Evolutionary conservation across 2,329 filamentous ascomycete species (phyloP), one percentile per base, ranked within the genome.

Genomic region (Dactylellina leptospora): DNA sequence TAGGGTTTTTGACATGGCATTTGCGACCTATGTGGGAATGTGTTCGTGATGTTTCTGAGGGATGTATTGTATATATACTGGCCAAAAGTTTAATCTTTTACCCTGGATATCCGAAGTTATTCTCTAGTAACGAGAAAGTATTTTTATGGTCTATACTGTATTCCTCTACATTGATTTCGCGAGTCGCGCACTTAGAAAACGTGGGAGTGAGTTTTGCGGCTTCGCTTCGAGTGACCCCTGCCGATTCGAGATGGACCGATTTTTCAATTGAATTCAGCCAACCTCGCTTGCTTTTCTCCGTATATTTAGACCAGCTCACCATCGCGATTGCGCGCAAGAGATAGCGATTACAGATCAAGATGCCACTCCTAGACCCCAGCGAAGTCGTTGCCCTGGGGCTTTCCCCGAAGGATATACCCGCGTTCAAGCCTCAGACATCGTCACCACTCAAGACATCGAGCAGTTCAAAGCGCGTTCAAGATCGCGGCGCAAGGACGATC

Each of bases 331-430:
- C n/a, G n/a, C n/a, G 10, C 36, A 4, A 40, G 36, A 16, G 36
- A 11, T 9, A 40, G 3, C 36, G 18, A 40, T 9, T 16, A 11
- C 36, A 40, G 13, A 11, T 2, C 36, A 40, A 16, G 13, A 72
- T 72, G 68, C 68, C 68, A n/a, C 54, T 72, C 13, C 54, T 72
- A n/a, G 59, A 72, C 30, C 59, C 59, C 2, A 60, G 53, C 59
- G 68, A 72, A 50, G 27, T 72, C 3, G 68, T 25, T 9, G 59
- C 68, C 4, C 30, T 72, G 8, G 68, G 68, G 20, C 68, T 72
- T 30, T 64, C 68, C 4, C 51, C 68, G 10, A 50, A 72, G 10
- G 59, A 72, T 20, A 59, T 72, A 13, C 68, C 68, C 4, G 68
- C 53, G 4, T 36, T 58, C 30, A 53, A 59, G 11, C 38, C 23